Conservation (phyloP, 306 rosid species). For the Vigna mungo region DNA sequence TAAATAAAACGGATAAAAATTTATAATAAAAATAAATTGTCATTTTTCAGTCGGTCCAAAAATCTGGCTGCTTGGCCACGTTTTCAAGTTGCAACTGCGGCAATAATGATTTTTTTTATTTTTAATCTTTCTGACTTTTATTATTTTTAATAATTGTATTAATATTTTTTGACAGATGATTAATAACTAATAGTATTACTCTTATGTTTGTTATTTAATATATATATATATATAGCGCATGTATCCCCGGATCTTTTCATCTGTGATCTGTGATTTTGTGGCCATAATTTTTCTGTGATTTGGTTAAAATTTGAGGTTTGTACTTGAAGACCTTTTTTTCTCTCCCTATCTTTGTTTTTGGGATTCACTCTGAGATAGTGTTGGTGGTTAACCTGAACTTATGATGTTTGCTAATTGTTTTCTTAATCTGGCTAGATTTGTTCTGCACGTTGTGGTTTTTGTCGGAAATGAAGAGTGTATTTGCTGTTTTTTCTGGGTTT, state of each 20-base stretch:
- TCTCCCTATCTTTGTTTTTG: neutral
- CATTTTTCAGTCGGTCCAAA: neutral
- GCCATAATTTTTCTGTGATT: slow-evolving; percentile 43
- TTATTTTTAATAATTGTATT: neutral
- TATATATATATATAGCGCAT: slow-evolving; percentile 16
- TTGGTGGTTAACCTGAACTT: slow-evolving; percentile 4
- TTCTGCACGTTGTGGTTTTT: neutral
- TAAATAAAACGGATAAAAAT: too few relatives aligned
- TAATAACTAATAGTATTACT: neutral
- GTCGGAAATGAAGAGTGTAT: neutral
- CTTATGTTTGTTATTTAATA: neutral
- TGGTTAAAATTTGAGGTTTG: slow-evolving; percentile 55
- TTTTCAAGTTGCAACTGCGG: slow-evolving; percentile 13
- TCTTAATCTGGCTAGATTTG: neutral
- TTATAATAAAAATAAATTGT: neutral
- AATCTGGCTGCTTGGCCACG: slow-evolving; percentile 36
- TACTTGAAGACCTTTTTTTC: neutral
- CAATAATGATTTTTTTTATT: neutral
- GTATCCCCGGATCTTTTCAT: neutral
- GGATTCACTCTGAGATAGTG: slow-evolving; percentile 3
- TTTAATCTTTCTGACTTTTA: slow-evolving; percentile 27
- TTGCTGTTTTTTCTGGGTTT: slow-evolving; percentile 28
- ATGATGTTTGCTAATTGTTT: slow-evolving; percentile 3
- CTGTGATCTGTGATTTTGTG: slow-evolving; percentile 33
- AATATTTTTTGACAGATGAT: too few relatives aligned